phyloP scores from a whole-genome alignment of 176 grass and related monocot genomes.

The Triticum turgidum region DNA sequence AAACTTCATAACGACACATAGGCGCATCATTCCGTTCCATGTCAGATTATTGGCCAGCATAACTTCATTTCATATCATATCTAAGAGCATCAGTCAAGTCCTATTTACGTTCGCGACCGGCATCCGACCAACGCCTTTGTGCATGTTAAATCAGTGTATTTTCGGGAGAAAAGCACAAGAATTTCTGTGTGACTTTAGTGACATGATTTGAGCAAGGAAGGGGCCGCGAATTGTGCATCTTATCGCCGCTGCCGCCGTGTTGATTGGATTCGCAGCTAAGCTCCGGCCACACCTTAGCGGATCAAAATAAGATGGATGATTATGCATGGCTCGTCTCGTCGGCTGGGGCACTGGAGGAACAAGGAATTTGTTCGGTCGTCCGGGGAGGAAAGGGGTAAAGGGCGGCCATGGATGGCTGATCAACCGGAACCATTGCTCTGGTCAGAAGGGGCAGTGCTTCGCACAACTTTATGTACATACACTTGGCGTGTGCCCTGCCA shows the following conservation, averaged over 20 bases:
- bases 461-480: neutral
- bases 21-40: neutral
- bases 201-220: neutral
- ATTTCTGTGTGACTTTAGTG: neutral
- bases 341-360: neutral
- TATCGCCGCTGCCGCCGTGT: neutral
- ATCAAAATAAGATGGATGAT: conserved; percentile 11
- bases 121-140: neutral
- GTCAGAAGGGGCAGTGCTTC: conserved; percentile 15
- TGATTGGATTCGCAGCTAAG: conserved; percentile 30
- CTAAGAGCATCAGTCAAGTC: neutral
- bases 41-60: neutral
- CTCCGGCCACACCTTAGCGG: conserved; percentile 8
- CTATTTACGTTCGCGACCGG: neutral
- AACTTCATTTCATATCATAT: neutral
- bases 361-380: conserved; percentile 26
- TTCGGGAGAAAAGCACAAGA: neutral
- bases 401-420: neutral
- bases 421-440: conserved; percentile 19
- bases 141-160: neutral
- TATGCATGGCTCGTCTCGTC: neutral
- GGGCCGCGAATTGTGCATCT: neutral
- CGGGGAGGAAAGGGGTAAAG: neutral
- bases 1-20: neutral
- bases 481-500: neutral